Percentiles rank a stretch among this genome's conserved stretches.
phyloP scores from a whole-genome alignment of 805 yeast species.

The Yarrowia sp. region DNA sequence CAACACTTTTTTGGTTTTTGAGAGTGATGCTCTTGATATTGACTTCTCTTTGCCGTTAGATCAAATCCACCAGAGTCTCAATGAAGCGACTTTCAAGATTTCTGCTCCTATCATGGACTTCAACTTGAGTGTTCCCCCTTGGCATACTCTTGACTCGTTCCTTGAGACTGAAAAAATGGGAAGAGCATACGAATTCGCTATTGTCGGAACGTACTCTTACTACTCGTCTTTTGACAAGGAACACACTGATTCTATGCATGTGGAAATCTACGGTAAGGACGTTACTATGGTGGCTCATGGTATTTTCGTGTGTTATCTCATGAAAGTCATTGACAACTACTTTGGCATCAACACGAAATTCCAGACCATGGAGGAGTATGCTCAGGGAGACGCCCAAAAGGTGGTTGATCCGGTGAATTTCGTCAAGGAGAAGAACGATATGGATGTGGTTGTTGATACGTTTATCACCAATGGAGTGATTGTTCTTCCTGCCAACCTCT shows the following conservation, averaged over 20 bases:
- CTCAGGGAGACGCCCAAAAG: constrained; percentile 39
- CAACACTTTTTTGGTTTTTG: constrained; percentile 71
- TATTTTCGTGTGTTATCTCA: constrained; percentile 67
- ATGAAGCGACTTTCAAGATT: constrained; percentile 32
- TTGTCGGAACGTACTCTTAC: constrained; percentile 66
- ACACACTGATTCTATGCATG: constrained; percentile 64
- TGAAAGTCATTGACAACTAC: constrained; percentile 79
- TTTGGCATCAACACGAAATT: constrained; percentile 85
- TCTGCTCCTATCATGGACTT: constrained; percentile 58
- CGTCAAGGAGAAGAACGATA: constrained; percentile 53
- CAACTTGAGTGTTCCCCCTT: constrained; percentile 75
- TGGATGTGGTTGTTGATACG: constrained; percentile 72
- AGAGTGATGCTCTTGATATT: constrained; percentile 56
- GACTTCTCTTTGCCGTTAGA: constrained; percentile 58
- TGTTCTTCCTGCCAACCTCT: constrained; percentile 69
- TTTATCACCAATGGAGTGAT: constrained; percentile 68
- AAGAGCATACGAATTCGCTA: constrained; percentile 55
- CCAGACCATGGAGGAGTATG: constrained; percentile 79
- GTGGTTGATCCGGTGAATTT: constrained; percentile 24
- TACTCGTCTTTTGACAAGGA: constrained; percentile 58
- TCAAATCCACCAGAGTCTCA: constrained; percentile 36
- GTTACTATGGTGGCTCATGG: constrained; percentile 77
- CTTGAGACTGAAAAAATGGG: constrained; percentile 64
- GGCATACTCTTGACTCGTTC: constrained; percentile 84
- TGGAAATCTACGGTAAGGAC: constrained; percentile 63